Evolutionary conservation across 2,329 filamentous ascomycete genomes (phyloP).

Genomic region (Talaromyces sp.): DNA sequence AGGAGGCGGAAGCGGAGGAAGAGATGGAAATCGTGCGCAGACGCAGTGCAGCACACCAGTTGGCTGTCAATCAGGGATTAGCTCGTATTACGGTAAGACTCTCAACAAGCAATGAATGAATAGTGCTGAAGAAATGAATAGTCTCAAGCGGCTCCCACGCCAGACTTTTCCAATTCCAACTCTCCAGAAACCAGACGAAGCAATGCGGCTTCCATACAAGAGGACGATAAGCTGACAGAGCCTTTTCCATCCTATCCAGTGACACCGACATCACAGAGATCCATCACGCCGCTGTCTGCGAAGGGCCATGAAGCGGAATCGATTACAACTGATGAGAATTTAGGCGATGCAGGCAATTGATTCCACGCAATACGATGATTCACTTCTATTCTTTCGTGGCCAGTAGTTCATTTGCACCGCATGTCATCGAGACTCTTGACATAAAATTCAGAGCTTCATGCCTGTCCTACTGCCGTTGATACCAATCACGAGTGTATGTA

Average conservation of each 20-base stretch:
- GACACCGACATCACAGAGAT: slow-evolving; percentile 20
- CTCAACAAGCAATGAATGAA: not conserved
- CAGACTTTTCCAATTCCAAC: slow-evolving; percentile 8
- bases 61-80: slow-evolving; percentile 55
- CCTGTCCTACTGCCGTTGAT: not conserved
- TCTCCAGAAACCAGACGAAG: slow-evolving; percentile 10
- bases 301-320: not conserved
- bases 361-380: not conserved
- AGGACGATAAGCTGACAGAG: slow-evolving; percentile 25
- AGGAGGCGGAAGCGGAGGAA: slow-evolving; percentile 51
- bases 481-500: not conserved
- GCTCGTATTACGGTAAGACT: slow-evolving; percentile 31
- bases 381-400: not conserved
- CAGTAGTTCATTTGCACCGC: not conserved
- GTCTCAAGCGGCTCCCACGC: not conserved
- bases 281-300: slow-evolving; percentile 1
- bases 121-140: not conserved
- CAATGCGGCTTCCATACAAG: slow-evolving; percentile 18
- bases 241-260: slow-evolving; percentile 35
- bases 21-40: slow-evolving; percentile 53
- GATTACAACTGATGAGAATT: not conserved
- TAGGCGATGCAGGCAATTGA: not conserved
- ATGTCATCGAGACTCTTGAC: not conserved
- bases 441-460: not conserved
- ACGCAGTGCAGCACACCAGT: slow-evolving; percentile 52